Conservation (phyloP, 805 yeast species). For the Suhomyces prunicola region DNA sequence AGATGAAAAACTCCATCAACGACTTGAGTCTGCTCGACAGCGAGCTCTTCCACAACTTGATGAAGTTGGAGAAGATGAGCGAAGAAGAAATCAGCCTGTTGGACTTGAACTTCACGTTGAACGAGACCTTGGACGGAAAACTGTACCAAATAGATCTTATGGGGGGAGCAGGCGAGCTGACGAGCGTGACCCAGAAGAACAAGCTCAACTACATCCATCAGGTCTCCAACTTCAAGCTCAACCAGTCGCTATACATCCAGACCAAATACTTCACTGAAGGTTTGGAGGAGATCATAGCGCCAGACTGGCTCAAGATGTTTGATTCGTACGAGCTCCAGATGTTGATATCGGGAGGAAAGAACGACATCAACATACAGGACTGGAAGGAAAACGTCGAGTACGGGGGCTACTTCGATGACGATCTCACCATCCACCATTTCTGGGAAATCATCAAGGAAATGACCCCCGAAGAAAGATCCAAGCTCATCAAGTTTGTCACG, state of each 20-base stretch:
- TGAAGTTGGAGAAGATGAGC: constrained; percentile 55
- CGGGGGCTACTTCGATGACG: constrained; percentile 58
- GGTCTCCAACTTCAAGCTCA: constrained; percentile 75
- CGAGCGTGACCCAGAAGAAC: constrained; percentile 58
- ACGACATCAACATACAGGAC: constrained; percentile 68
- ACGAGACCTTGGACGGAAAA: constrained; percentile 42
- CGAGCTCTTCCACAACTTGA: constrained; percentile 61
- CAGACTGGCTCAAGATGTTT: constrained; percentile 80
- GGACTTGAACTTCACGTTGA: constrained; percentile 65
- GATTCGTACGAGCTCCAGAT: constrained; percentile 79
- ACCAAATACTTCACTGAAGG: constrained; percentile 68
- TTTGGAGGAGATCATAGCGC: constrained; percentile 60
- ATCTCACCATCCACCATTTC: constrained; percentile 59
- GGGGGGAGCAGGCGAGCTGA: constrained; percentile 43
- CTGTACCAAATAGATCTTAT: constrained; percentile 53
- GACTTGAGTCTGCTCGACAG: constrained; percentile 72
- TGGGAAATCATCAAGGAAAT: constrained; percentile 79
- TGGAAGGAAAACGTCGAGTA: constrained; percentile 59
- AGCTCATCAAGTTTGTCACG: constrained; percentile 82
- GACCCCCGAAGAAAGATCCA: constrained; percentile 55
- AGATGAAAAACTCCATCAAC: constrained; percentile 62
- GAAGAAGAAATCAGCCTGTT: constrained; percentile 55
- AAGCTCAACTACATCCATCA: constrained; percentile 71
- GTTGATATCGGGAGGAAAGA: constrained; percentile 69
- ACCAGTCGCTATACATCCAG: constrained; percentile 56